These are phyloP conservation scores for Dendrobium officinale DNA, from an alignment of 106 monocot genomes.

Conservation along the genomic window DNA sequence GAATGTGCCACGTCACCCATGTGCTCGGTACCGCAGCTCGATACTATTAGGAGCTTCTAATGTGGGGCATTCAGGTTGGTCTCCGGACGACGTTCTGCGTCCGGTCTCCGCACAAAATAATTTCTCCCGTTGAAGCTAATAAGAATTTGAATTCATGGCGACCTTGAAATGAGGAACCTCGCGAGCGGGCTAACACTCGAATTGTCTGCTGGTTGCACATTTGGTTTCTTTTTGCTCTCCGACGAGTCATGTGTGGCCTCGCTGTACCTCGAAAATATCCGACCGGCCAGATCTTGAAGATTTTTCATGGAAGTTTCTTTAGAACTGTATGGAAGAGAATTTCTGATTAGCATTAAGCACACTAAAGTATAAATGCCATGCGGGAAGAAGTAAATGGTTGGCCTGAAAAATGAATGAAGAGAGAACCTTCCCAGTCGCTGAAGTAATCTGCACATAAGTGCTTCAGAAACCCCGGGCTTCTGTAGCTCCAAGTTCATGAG, in stretches of 20 bases:
- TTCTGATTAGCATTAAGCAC: not conserved
- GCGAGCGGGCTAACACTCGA: constrained; percentile 6
- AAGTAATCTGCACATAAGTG: constrained; percentile 8
- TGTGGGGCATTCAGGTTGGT: too few relatives aligned
- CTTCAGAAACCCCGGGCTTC: constrained; percentile 8
- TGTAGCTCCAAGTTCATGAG: constrained; percentile 5
- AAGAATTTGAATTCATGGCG: not conserved
- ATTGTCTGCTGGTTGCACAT: not conserved
- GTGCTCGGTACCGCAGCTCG: too few relatives aligned
- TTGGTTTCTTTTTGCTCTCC: constrained; percentile 1
- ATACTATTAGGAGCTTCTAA: too few relatives aligned
- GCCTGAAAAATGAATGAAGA: not conserved
- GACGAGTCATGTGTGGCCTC: not conserved
- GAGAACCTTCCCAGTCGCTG: constrained; percentile 11
- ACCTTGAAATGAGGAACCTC: constrained; percentile 8
- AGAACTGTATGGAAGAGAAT: constrained; percentile 1
- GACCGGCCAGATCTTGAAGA: constrained; percentile 8
- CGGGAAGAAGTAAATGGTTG: too few relatives aligned
- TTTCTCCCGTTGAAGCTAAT: not conserved
- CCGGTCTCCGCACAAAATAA: too few relatives aligned
- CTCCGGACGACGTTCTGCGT: too few relatives aligned
- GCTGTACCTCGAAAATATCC: constrained; percentile 1
- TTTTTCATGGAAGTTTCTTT: constrained; percentile 11
- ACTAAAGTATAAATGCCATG: too few relatives aligned
- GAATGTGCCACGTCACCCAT: too few relatives aligned